Conservation (phyloP, 1,139 yeast genomes). For the Geotrichum carabidarum region DNA sequence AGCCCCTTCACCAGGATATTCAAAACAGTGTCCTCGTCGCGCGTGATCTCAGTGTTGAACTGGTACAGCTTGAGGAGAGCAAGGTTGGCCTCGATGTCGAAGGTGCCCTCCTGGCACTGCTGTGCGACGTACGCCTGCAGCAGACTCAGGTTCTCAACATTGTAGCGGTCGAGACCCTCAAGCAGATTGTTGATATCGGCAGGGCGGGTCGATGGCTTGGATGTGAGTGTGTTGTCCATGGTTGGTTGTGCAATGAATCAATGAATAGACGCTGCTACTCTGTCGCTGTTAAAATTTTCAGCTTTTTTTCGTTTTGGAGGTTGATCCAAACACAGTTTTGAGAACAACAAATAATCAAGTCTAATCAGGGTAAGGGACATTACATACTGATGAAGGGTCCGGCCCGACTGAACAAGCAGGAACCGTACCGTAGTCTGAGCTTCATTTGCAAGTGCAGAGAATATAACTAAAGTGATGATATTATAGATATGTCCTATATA, state of each 20-base stretch:
- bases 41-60: constrained; percentile 36
- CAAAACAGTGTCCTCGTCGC: constrained; percentile 41
- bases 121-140: constrained; percentile 42
- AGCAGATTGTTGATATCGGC: constrained; percentile 38
- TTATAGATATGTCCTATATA: not conserved
- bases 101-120: constrained; percentile 40
- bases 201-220: constrained; percentile 40
- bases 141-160: constrained; percentile 42
- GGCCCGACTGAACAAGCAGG: too few species aligned
- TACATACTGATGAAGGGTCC: not conserved
- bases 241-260: constrained; percentile 1
- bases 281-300: constrained; percentile 2
- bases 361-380: constrained; percentile 1
- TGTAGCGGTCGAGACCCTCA: constrained; percentile 43
- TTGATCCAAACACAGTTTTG: constrained; percentile 4
- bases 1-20: constrained; percentile 43
- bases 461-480: not conserved
- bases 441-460: not conserved
- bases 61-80: constrained; percentile 45
- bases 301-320: not conserved
- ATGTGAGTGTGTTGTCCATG: constrained; percentile 34
- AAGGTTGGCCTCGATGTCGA: constrained; percentile 44
- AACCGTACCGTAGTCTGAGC: not conserved
- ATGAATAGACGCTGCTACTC: not conserved
- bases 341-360: constrained; percentile 1